Conservation (phyloP, 2,329 filamentous ascomycete genomes). For the Falciphora oryzae region DNA sequence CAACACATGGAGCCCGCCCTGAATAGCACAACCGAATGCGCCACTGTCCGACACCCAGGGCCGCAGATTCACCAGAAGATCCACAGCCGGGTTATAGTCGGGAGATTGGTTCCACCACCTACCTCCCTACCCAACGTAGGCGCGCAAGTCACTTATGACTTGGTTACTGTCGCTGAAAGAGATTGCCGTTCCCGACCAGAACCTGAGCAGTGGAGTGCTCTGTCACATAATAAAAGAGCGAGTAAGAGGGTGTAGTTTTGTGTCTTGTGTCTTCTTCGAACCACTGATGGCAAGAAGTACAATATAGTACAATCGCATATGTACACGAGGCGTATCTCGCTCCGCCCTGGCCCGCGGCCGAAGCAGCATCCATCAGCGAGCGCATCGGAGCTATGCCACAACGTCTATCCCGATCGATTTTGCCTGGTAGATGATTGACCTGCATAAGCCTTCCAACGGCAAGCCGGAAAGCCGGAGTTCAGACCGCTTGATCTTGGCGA, state of each 20-base stretch:
- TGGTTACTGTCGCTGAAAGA: no score
- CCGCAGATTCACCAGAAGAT: no score
- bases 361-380: background rate
- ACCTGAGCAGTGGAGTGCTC: background rate
- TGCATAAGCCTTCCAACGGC: slow-evolving; percentile 65
- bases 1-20: no score
- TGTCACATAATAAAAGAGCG: background rate
- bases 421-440: slow-evolving; percentile 67
- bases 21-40: no score
- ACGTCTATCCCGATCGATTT: slow-evolving; percentile 63
- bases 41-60: no score
- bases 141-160: no score
- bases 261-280: background rate
- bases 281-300: background rate
- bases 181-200: no score
- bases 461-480: slow-evolving; percentile 70
- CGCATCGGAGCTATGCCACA: background rate
- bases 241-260: background rate
- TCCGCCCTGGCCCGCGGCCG: background rate
- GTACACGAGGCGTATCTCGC: background rate
- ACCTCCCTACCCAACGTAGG: no score
- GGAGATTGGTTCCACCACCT: no score
- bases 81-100: no score
- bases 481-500: slow-evolving; percentile 89
- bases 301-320: background rate